Evolutionary conservation across 2,329 filamentous ascomycete species (phyloP), one percentile per base, ranked within the genome.

Genomic region (Neonectria magnoliae): DNA sequence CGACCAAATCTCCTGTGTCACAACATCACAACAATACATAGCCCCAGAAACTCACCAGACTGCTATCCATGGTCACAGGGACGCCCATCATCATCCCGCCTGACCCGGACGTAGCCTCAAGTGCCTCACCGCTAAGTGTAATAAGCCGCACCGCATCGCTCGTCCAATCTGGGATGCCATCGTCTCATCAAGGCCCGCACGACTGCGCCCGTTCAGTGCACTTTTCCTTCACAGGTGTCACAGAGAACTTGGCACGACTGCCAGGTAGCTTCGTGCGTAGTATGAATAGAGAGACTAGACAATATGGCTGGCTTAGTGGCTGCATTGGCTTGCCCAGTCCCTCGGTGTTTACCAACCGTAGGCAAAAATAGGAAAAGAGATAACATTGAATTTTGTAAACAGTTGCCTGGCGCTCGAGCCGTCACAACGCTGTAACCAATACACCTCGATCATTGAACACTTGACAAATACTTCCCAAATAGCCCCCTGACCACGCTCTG

Each of bases 91-190:
- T 62, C 60, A 50, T 59, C 41, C 56, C 61, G 55, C 61, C 61
- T 63, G 61, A 64, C 51, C 61, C 61, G 44, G n/a, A 57, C 36
- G 45, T 51, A 64, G 61, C 61, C 51, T 56, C 60, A 53, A 62
- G 45, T 57, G 60, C 47, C 60, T 62, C 61, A 64, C 60, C 60
- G 60, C 60, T 59, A 55, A 63, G 60, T 63, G 55, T 59, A 41
- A 58, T 63, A 63, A 63, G 60, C 60, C 44, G 60, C 61, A 59
- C 36, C 31, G 56, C 25, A 27, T n/a, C 18, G 22, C 18, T 47
- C 27, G 33, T 55, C 58, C 58, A 51, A 56, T 61, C 36, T 57
- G 22, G 27, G 44, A 56, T 36, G 38, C 29, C 45, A 57, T 57
- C 20, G 45, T 20, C 47, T 52, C 20, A 20, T 25, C 25, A 14